Base-by-base conservation (phyloP, 257 asterid species). In the Catharanthus roseus region DNA sequence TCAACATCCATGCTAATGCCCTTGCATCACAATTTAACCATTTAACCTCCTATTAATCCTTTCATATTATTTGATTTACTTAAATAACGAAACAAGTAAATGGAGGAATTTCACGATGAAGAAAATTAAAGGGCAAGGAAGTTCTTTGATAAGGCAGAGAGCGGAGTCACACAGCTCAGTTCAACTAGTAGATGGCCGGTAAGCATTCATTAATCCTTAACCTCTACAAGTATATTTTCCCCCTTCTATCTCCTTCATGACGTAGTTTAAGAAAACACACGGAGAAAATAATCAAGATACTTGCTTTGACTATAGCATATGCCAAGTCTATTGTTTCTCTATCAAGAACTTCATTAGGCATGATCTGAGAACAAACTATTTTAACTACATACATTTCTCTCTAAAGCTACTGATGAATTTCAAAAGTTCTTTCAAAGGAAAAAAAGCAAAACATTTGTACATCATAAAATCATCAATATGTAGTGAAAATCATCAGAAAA, bases 161-260 rank as follows among this genome's bases (percentile, higher is more conserved):
- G 72, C 23, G 97, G 93, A 4, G 95, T 95, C 49, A 80, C 85
- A 23, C 89, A 95, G 82, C 97, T 95, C 79, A 90, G 88, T 80
- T 73, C 96, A 5, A 97, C 96, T 21, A 95, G 99, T 57, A 81
- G 99, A 88, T 95, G 96, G 97, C 99, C 99, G 4, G 99, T 91
- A 84, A 87, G 95, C 74, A 57, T n/a, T 49, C 57, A n/a, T 34
- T 15, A 28, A n/a, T 56, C 38, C 6, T 8, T 26, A 29, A n/a
- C 39, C 71, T 65, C 19, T 15, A 33, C 41, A 53, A 53, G 63
- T 34, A n/a, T n/a, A n/a, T 19, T 11, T 7, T 7, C 31, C 29
- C 38, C 24, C 4, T 69, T 5, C n/a, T n/a, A 1, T 39, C 26
- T 15, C 11, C 24, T 57, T 34, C 10, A 36, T 65, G 4, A 21